Percentiles rank a stretch among this genome's conserved stretches.
phyloP scores from a whole-genome alignment of 1,139 yeast species.

The Suhomyces ambrosiae region DNA sequence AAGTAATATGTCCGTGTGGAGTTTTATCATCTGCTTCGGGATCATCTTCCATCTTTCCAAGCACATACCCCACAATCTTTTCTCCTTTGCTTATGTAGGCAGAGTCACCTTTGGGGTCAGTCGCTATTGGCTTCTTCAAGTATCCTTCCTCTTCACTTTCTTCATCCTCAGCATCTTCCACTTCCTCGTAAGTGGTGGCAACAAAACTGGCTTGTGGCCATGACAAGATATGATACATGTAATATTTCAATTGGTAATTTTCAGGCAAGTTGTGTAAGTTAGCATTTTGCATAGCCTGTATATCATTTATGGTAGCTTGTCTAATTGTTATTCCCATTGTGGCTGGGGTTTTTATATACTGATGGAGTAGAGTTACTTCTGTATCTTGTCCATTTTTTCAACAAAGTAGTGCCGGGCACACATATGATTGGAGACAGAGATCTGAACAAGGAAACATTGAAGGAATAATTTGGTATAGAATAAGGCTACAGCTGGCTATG shows the following conservation, averaged over 20 bases:
- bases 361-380: neutral
- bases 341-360: neutral
- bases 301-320: conserved; percentile 82
- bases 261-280: conserved; percentile 93
- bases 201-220: conserved; percentile 99
- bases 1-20: conserved; percentile 93
- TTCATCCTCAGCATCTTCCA: conserved; percentile 34
- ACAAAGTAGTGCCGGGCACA: conserved; percentile 5
- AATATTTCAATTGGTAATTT: conserved; percentile 88
- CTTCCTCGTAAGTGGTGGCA: conserved; percentile 69
- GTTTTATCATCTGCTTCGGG: conserved; percentile 70
- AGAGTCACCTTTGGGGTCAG: conserved; percentile 53
- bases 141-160: conserved; percentile 32
- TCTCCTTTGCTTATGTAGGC: conserved; percentile 67
- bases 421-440: neutral
- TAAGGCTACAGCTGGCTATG: too few relatives aligned
- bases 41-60: conserved; percentile 97
- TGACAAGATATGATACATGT: conserved; percentile 87
- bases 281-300: conserved; percentile 96
- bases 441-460: too few relatives aligned
- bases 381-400: conserved; percentile 7
- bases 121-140: conserved; percentile 25
- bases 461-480: too few relatives aligned
- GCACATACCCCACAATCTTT: conserved; percentile 88
- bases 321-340: conserved; percentile 84